These are phyloP conservation scores for Yamadazyma spencermartinsiae DNA, from an alignment of 1,139 yeast species.

Conservation along the genomic window DNA sequence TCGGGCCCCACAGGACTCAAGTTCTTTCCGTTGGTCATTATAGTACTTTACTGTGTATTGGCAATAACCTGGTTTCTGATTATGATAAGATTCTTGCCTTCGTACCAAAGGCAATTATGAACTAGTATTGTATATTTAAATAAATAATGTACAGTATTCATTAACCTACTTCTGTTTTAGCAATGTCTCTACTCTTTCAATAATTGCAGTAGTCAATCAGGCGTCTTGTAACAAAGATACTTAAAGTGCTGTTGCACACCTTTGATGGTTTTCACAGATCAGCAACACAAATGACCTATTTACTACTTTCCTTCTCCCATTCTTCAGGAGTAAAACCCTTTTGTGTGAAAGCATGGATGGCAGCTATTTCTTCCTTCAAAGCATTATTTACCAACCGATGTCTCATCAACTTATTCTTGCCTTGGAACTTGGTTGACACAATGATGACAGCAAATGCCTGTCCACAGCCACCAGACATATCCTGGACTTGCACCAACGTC, in stretches of 20 bases:
- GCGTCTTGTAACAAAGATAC: too few relatives aligned
- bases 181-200: too few relatives aligned
- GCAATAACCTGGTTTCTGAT: conserved; percentile 30
- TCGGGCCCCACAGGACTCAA: conserved; percentile 34
- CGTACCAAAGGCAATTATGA: conserved; percentile 15
- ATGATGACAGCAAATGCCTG: conserved; percentile 86
- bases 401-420: conserved; percentile 83
- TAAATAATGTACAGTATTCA: too few relatives aligned
- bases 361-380: conserved; percentile 76
- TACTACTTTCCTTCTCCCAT: conserved; percentile 55
- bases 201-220: too few relatives aligned
- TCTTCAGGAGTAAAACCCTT: conserved; percentile 76
- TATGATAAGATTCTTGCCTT: conserved; percentile 17
- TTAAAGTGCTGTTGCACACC: not conserved
- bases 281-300: too few relatives aligned
- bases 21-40: conserved; percentile 34
- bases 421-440: conserved; percentile 68
- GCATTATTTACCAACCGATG: conserved; percentile 82
- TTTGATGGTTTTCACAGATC: too few relatives aligned
- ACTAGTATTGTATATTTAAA: too few relatives aligned
- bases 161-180: too few relatives aligned
- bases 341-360: conserved; percentile 93
- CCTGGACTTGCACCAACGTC: conserved; percentile 60
- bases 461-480: conserved; percentile 84
- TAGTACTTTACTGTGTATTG: conserved; percentile 27